Evolutionary conservation across 768 basidiomycete genomes (phyloP).

Genomic region (Mycena latifolia): DNA sequence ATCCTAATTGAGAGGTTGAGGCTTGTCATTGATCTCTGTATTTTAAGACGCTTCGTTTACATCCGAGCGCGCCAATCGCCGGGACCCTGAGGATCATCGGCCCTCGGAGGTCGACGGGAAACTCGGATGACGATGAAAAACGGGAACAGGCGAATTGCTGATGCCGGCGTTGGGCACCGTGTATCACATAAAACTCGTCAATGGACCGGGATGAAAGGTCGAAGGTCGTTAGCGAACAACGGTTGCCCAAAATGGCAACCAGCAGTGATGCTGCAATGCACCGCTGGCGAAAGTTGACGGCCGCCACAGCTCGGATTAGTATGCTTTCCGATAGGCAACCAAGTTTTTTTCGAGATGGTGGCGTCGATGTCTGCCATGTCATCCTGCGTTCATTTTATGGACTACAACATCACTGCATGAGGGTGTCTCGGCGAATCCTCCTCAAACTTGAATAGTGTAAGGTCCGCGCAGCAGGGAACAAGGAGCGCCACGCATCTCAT

Average conservation of each 20-base stretch:
- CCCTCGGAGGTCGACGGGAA: slow-evolving; percentile 18
- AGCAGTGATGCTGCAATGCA: not conserved
- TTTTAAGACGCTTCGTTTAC: slow-evolving; percentile 13
- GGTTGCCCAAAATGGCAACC: not conserved
- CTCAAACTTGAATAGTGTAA: not conserved
- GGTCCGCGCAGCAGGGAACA: no score
- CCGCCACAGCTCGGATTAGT: not conserved
- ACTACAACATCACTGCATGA: not conserved
- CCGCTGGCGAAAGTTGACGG: not conserved
- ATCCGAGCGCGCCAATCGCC: slow-evolving; percentile 31
- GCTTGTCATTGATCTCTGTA: slow-evolving; percentile 26
- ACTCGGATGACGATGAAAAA: slow-evolving; percentile 16
- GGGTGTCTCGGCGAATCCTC: not conserved
- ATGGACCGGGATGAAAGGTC: no score
- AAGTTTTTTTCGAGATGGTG: no score
- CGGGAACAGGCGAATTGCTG: not conserved
- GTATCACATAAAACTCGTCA: not conserved
- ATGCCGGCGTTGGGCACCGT: not conserved
- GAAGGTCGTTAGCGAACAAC: not conserved
- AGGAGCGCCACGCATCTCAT: no score
- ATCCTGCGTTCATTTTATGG: not conserved
- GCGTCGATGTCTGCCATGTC: not conserved
- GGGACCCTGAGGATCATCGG: slow-evolving; percentile 31
- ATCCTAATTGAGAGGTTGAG: slow-evolving; percentile 27
- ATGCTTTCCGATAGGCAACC: no score